Percentiles rank a stretch among this genome's conserved stretches.
phyloP scores from a whole-genome alignment of 2,329 filamentous ascomycete species.

The Esteya vermicola region DNA sequence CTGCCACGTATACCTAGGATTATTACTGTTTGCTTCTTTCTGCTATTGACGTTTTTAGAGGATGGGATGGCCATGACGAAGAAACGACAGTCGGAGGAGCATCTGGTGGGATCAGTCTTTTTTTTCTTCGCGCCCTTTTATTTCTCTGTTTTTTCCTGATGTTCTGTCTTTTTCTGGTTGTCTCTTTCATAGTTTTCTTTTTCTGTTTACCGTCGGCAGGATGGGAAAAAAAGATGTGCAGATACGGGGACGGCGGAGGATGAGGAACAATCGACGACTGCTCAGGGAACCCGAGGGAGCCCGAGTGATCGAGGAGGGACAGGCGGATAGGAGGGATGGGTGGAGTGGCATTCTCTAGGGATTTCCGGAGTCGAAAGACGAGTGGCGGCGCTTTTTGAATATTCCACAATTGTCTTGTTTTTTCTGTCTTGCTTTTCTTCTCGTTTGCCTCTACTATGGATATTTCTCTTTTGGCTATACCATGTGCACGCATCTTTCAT shows the following conservation, averaged over 20 bases:
- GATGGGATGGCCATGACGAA: constrained; percentile 9
- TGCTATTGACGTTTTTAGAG: constrained; percentile 3
- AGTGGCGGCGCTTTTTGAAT: neutral
- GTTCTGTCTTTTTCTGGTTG: too few relatives aligned
- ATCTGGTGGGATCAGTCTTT: constrained; percentile 5
- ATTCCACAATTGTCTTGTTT: neutral
- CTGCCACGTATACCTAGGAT: neutral
- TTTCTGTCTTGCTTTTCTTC: too few relatives aligned
- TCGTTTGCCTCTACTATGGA: too few relatives aligned
- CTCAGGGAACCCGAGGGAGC: neutral
- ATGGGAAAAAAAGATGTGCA: neutral
- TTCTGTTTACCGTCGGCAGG: neutral
- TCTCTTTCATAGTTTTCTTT: too few relatives aligned
- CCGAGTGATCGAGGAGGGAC: too few relatives aligned
- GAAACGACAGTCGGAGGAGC: constrained; percentile 4
- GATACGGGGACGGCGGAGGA: neutral
- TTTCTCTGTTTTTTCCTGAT: neutral
- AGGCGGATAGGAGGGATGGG: too few relatives aligned
- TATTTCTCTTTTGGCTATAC: too few relatives aligned
- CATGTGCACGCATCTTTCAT: too few relatives aligned
- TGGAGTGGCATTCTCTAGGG: too few relatives aligned
- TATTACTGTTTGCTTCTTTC: too few relatives aligned
- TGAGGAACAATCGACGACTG: neutral
- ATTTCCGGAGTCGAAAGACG: neutral
- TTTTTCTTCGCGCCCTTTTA: too few relatives aligned